These are phyloP conservation scores for Pisolithus microcarpus DNA, from an alignment of 768 basidiomycete genomes.

Conservation along the genomic window DNA sequence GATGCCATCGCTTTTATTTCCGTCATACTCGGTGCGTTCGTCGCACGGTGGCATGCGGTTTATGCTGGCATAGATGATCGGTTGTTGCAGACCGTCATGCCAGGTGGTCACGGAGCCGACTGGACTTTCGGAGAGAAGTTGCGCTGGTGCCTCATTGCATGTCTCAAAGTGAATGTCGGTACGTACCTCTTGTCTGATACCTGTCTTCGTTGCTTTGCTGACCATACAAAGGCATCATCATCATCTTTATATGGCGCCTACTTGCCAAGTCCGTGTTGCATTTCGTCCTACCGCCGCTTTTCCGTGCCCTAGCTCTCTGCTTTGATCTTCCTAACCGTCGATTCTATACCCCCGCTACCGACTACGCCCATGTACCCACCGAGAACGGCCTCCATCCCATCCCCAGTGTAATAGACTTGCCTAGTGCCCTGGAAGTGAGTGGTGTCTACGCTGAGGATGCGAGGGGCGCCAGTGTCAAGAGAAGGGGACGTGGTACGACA, in stretches of 20 bases:
- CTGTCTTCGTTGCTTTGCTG: background rate
- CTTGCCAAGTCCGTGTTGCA: constrained; percentile 74
- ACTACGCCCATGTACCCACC: constrained; percentile 65
- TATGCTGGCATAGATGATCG: constrained; percentile 34
- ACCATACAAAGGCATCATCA: constrained; percentile 48
- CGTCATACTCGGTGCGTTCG: constrained; percentile 66
- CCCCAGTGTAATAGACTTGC: constrained; percentile 81
- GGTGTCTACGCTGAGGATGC: constrained; percentile 38
- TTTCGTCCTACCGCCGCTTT: constrained; percentile 71
- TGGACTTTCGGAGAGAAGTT: constrained; percentile 28
- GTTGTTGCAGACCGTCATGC: constrained; percentile 39
- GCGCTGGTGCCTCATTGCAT: constrained; percentile 32
- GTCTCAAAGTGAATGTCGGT: constrained; percentile 38
- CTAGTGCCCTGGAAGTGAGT: constrained; percentile 34
- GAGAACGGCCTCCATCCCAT: constrained; percentile 60
- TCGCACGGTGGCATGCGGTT: constrained; percentile 58
- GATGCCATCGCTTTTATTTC: constrained; percentile 92
- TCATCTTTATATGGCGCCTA: constrained; percentile 85
- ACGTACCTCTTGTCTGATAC: constrained; percentile 5
- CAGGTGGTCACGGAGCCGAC: constrained; percentile 44
- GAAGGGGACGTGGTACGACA: constrained; percentile 14
- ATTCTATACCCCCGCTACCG: constrained; percentile 88
- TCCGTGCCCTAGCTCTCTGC: constrained; percentile 63
- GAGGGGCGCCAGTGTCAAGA: constrained; percentile 22
- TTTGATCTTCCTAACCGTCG: constrained; percentile 74